Base-by-base conservation (phyloP, 176 grass and related monocot genomes). In the Musa beccarii region DNA sequence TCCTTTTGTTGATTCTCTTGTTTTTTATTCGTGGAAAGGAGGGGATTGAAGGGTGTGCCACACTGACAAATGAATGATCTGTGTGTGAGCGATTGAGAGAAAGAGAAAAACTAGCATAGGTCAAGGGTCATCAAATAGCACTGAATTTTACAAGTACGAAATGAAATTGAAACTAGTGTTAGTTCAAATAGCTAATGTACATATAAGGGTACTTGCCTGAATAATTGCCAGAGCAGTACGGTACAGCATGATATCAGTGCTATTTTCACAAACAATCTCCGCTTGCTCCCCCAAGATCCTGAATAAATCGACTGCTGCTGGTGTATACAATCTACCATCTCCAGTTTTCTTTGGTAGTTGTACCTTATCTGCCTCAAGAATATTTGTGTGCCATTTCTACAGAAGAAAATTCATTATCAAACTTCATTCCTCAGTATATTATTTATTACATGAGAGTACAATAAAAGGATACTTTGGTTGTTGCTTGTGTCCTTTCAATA, bases 371-470 rank as follows among this genome's bases (percentile, higher is more conserved):
- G 89, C 96, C 71, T 99, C 91, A 72, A 99, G 83, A 80, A 99
- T 99, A 79, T 99, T 99, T 85, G 75, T 95, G 81, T 95, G 94
- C 96, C 96, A 99, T 99, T 99, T 99, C 96, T 99, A 88, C 80
- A 86, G 20, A 81, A 80, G 59, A 81, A 84, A 83, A 78, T 10
- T 66, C 49, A 83, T 66, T 81, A 69, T 9, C 52, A 25, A 73
- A 10, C 54, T 21, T 54, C 52, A 25, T 28, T 26, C 25, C 21
- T 49, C 6, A 26, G 8, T 11, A 14, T 52, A 20, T n/a, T 63
- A 49, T 61, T 34, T 16, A 65, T 24, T 2, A 3, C 0, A 24
- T 22, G 17, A 73, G 66, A 6, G 83, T 63, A 75, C 66, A 26
- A 20, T 20, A 76, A 72, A 28, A 28, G 69, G 59, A 51, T 81